phyloP scores from a whole-genome alignment of 768 basidiomycete species.

The Suillus alpinus region DNA sequence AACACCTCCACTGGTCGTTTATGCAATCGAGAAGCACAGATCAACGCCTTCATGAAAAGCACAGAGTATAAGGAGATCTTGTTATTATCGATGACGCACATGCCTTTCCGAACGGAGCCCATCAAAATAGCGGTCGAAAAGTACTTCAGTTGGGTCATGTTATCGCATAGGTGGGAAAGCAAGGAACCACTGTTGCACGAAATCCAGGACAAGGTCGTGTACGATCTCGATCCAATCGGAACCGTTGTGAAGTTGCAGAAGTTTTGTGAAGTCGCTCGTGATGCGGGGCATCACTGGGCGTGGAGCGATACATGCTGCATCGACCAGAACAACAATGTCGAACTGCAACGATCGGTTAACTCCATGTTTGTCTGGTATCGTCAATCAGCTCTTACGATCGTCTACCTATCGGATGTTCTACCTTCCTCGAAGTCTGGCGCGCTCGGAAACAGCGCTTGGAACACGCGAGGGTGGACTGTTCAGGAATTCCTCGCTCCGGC shows the following conservation, averaged over 20 bases:
- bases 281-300: constrained; percentile 28
- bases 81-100: no score
- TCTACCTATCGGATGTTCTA: constrained; percentile 21
- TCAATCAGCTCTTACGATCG: constrained; percentile 22
- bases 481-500: constrained; percentile 25
- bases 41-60: no score
- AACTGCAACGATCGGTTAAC: constrained; percentile 25
- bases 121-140: constrained; percentile 6
- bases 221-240: constrained; percentile 9
- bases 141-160: constrained; percentile 25
- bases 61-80: no score
- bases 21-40: no score
- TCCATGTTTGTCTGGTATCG: constrained; percentile 27
- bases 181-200: constrained; percentile 18
- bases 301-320: constrained; percentile 29
- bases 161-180: constrained; percentile 24
- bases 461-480: constrained; percentile 23
- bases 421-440: neutral
- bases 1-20: no score
- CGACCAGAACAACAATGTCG: constrained; percentile 16
- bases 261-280: constrained; percentile 24
- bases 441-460: no score
- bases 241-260: constrained; percentile 21
- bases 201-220: constrained; percentile 15
- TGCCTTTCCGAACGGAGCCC: no score